Percentiles rank a stretch among this genome's conserved stretches.
Conservation (phyloP, 495 filamentous ascomycete genomes). For the Melanomma pulvis-pyrius region DNA sequence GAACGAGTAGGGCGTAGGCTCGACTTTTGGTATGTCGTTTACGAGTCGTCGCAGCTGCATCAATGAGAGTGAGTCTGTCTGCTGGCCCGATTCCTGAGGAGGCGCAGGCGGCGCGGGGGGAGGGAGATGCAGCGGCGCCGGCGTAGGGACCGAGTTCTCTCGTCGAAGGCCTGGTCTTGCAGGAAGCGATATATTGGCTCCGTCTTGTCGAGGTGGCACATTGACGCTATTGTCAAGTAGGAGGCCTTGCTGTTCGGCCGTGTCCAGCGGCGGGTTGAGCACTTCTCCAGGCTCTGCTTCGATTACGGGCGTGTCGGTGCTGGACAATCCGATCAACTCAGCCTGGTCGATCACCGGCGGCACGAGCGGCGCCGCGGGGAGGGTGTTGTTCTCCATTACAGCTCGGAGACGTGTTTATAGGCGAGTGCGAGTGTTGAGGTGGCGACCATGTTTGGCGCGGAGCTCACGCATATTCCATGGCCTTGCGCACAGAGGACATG, state of each 20-base stretch:
- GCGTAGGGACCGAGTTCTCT: conserved; percentile 52
- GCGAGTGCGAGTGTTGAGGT: not conserved
- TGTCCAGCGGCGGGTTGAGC: conserved; percentile 31
- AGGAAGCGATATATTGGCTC: conserved; percentile 23
- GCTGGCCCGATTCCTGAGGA: conserved; percentile 50
- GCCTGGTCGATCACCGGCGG: conserved; percentile 35
- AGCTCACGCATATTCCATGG: conserved; percentile 17
- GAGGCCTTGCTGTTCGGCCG: conserved; percentile 36
- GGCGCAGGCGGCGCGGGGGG: conserved; percentile 61
- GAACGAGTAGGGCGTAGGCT: conserved; percentile 91
- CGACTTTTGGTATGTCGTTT: conserved; percentile 73
- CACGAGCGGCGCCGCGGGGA: conserved; percentile 25
- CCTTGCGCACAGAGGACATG: not conserved
- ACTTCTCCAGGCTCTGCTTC: conserved; percentile 20
- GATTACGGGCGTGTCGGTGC: conserved; percentile 18
- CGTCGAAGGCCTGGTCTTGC: conserved; percentile 59
- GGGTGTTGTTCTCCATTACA: conserved; percentile 22
- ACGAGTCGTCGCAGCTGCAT: conserved; percentile 80
- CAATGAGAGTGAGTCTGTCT: conserved; percentile 78
- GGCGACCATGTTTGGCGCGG: conserved; percentile 22
- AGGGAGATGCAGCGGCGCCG: conserved; percentile 62
- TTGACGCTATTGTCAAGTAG: conserved; percentile 19
- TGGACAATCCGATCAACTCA: conserved; percentile 29
- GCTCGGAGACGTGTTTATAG: not conserved
- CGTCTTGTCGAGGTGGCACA: conserved; percentile 8